These are phyloP conservation scores for Amaranthus cruentus DNA, from an alignment of 148 eudicot species.

Conservation along the genomic window DNA sequence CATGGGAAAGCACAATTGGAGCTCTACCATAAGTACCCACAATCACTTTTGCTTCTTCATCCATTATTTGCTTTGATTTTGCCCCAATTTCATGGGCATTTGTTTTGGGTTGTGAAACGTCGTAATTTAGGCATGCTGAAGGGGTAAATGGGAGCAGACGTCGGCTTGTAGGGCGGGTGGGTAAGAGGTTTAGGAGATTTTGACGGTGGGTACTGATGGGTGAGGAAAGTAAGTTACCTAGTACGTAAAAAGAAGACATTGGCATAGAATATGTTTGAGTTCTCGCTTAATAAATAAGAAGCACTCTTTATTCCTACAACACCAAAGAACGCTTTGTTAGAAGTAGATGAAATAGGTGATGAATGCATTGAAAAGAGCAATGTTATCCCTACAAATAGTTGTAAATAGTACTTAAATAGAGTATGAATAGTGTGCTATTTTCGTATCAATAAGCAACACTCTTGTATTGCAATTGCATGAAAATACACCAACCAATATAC, in stretches of 20 bases:
- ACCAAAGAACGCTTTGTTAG: too few relatives aligned
- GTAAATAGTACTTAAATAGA: too few relatives aligned
- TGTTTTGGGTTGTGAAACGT: conserved; percentile 13
- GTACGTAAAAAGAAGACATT: conserved; percentile 34
- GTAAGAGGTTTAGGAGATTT: background rate
- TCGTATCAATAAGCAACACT: too few relatives aligned
- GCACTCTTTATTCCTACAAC: too few relatives aligned
- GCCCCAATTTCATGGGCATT: conserved; percentile 15
- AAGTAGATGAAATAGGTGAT: too few relatives aligned
- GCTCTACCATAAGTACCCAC: conserved; percentile 74
- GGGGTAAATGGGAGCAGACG: background rate
- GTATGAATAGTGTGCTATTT: too few relatives aligned
- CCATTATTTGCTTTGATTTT: conserved; percentile 44
- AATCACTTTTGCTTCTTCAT: conserved; percentile 48
- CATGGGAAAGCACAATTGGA: conserved; percentile 62
- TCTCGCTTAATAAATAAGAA: too few relatives aligned
- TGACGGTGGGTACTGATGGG: conserved; percentile 28
- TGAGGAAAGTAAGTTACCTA: conserved; percentile 21
- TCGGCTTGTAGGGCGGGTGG: background rate
- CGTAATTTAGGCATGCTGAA: conserved; percentile 30
- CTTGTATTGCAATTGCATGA: too few relatives aligned
- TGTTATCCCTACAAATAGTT: too few relatives aligned
- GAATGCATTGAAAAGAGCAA: too few relatives aligned
- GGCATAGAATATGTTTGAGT: background rate
- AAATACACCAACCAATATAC: too few relatives aligned